A percentile compares a stretch with the other conserved stretches of the same genome.
phyloP scores from a whole-genome alignment of 495 filamentous ascomycete genomes.

The Podospora tetraspora region DNA sequence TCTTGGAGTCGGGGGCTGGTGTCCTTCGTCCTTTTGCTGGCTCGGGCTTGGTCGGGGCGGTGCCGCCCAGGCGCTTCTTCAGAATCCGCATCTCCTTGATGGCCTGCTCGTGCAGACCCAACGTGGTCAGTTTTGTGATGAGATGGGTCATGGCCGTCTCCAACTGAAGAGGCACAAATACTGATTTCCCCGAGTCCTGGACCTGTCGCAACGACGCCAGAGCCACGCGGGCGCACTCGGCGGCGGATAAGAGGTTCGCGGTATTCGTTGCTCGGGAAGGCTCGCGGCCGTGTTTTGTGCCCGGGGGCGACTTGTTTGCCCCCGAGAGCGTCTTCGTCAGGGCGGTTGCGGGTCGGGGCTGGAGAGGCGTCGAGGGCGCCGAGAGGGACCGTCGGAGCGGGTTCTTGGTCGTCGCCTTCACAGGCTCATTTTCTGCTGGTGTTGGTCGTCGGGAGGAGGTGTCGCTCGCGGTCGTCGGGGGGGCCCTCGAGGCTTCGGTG shows the following conservation, averaged over 20 bases:
- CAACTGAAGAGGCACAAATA: constrained; percentile 62
- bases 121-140: constrained; percentile 61
- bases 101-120: constrained; percentile 71
- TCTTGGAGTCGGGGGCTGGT: constrained; percentile 28
- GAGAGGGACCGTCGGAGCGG: constrained; percentile 43
- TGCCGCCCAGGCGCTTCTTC: constrained; percentile 56
- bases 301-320: constrained; percentile 23
- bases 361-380: constrained; percentile 45
- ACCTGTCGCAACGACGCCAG: constrained; percentile 63
- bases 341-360: constrained; percentile 50
- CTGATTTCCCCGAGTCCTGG: constrained; percentile 44
- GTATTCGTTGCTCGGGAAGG: constrained; percentile 24
- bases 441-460: constrained; percentile 21
- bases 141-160: constrained; percentile 80
- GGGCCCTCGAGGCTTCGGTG: constrained; percentile 61
- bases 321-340: constrained; percentile 13
- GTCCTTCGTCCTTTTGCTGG: constrained; percentile 25
- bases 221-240: constrained; percentile 71
- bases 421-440: constrained; percentile 25
- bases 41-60: constrained; percentile 22
- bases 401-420: constrained; percentile 35
- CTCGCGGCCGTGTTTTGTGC: constrained; percentile 28
- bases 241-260: constrained; percentile 43
- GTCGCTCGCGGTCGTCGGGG: constrained; percentile 21
- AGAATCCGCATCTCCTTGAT: constrained; percentile 67